Evolutionary conservation across 768 basidiomycete species (phyloP).

Genomic region (Suillus paluster): DNA sequence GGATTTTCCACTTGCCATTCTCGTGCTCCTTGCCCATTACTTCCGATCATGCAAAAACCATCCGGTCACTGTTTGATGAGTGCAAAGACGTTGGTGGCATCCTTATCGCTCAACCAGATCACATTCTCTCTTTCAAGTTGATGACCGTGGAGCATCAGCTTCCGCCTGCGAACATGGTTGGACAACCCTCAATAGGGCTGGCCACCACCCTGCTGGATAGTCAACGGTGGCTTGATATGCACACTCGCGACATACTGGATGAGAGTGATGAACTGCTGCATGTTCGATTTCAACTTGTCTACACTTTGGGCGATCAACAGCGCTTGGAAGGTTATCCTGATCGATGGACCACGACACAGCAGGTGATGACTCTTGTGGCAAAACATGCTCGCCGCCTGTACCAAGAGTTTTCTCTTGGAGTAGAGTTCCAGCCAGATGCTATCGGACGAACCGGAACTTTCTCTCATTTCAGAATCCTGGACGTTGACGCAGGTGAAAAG

Average conservation of each 20-base stretch:
- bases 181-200: conserved; percentile 1
- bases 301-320: conserved; percentile 43
- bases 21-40: conserved; percentile 25
- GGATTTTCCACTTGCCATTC: conserved; percentile 38
- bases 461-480: conserved; percentile 12
- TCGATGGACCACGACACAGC: conserved; percentile 47
- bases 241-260: conserved; percentile 33
- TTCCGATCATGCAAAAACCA: conserved; percentile 23
- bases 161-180: conserved; percentile 5
- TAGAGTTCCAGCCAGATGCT: conserved; percentile 5
- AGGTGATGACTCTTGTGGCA: conserved; percentile 35
- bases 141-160: conserved; percentile 39
- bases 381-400: conserved; percentile 7
- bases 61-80: conserved; percentile 17
- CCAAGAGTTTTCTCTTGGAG: conserved; percentile 1
- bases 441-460: conserved; percentile 7
- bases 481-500: conserved; percentile 1
- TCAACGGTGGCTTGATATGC: conserved; percentile 27
- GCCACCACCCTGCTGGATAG: conserved; percentile 22
- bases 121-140: conserved; percentile 52
- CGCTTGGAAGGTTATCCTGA: conserved; percentile 44
- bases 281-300: conserved; percentile 51
- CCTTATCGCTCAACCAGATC: conserved; percentile 53
- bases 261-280: conserved; percentile 43
- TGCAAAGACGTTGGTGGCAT: conserved; percentile 45